These are phyloP conservation scores for Vinca major DNA, from an alignment of 305 asterid species.

Conservation along the genomic window DNA sequence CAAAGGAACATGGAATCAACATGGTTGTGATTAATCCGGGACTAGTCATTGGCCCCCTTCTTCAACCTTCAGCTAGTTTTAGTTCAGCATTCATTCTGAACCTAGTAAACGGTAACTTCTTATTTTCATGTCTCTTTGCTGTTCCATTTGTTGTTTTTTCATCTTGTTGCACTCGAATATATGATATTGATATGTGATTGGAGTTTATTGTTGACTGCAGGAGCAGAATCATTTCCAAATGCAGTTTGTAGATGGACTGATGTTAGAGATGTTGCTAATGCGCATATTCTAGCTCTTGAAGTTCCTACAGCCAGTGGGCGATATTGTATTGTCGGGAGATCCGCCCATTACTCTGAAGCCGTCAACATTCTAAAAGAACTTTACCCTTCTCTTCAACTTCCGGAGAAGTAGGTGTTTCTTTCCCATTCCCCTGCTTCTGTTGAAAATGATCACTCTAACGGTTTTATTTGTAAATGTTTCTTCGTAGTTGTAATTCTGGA, in stretches of 20 bases:
- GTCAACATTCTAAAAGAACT: conserved; percentile 22
- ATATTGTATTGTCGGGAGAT: conserved; percentile 23
- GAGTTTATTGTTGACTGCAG: conserved; percentile 7
- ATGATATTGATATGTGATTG: neutral
- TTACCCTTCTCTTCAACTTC: conserved; percentile 27
- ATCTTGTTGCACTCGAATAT: neutral
- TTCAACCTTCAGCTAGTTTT: conserved; percentile 30
- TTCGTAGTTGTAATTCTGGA: neutral
- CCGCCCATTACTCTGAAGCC: conserved; percentile 10
- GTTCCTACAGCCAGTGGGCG: conserved; percentile 36
- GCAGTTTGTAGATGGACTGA: conserved; percentile 20
- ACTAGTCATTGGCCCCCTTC: conserved; percentile 44
- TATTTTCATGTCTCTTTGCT: neutral
- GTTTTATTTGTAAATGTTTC: neutral
- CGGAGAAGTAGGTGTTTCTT: conserved; percentile 21
- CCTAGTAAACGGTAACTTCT: conserved; percentile 1
- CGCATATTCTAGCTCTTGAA: conserved; percentile 38
- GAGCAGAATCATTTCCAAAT: conserved; percentile 10
- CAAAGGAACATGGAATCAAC: conserved; percentile 40
- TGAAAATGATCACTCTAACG: neutral
- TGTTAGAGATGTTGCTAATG: conserved; percentile 40
- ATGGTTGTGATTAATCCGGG: conserved; percentile 46
- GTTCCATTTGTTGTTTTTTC: neutral
- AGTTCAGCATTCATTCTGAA: neutral
- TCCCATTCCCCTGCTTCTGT: neutral